Percentiles rank a stretch among this genome's conserved stretches.
Conservation (phyloP, 148 eudicot genomes). For the Persicaria maculosa region DNA sequence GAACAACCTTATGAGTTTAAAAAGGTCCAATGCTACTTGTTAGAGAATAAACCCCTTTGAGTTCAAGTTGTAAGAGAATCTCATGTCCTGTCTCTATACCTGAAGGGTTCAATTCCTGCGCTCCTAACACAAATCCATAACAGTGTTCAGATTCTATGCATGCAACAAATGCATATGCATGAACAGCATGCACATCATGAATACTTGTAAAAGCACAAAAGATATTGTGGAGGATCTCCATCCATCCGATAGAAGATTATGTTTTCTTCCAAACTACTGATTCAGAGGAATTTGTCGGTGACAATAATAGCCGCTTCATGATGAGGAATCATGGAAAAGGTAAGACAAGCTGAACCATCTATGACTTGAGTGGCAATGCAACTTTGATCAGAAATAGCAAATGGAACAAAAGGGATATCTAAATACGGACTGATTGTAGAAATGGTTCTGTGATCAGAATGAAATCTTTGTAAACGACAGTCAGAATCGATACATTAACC, state of each 20-base stretch:
- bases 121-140: neutral
- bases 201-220: neutral
- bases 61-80: neutral
- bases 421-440: neutral
- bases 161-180: neutral
- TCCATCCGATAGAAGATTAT: neutral
- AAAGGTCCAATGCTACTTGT: too few relatives aligned
- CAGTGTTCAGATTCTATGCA: neutral
- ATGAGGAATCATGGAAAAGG: slow-evolving; percentile 2
- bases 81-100: neutral
- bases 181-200: neutral
- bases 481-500: too few relatives aligned
- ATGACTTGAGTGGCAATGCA: neutral
- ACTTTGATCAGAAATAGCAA: slow-evolving; percentile 1
- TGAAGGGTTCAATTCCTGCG: neutral
- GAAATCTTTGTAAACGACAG: neutral
- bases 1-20: too few relatives aligned
- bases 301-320: neutral
- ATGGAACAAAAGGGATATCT: neutral
- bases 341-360: neutral
- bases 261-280: neutral
- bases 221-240: neutral
- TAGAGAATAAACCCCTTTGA: too few relatives aligned
- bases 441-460: neutral
- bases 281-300: slow-evolving; percentile 1